Base-by-base conservation (phyloP, 148 eudicot genomes). In the Rhododendron ferrugineum region DNA sequence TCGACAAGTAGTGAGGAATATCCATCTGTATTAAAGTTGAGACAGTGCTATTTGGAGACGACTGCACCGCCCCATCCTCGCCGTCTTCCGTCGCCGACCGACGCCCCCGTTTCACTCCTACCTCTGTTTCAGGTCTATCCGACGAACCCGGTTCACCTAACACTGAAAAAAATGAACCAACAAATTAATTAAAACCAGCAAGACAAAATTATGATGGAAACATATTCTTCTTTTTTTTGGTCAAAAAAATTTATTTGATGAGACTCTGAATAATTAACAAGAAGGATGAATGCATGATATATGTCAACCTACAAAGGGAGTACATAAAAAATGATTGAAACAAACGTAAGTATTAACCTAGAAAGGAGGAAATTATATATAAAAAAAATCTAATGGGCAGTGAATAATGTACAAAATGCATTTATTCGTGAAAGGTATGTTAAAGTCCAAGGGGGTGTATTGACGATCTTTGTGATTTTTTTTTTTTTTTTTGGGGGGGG, bases 1-100 rank as follows among this genome's bases (percentile, higher is more conserved):
- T 84, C 0, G 92, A 87, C 74, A 91, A 94, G 80, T 93, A 13
- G 37, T 4, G 13, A 1, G 28, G 72, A 66, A 40, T 40, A 40
- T 74, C 95, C 98, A 92, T 90, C 81, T 85, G 91, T 44, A 93
- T 92, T n/a, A 93, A 94, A 15, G 94, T 92, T 75, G 98, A 92
- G 42, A 88, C 88, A 26, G 90, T 87, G 54, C 95, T 93, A 84
- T 91, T 93, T 4, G 95, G 94, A 0, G 97, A 93, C 36, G 97
- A 94, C 49, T 87, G 82, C 30, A 84, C 88, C 50, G 88, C 89
- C 49, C 85, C 87, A 0, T 88, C 94, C 83, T 81, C 96, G 79
- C 79, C 83, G 44, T 87, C 87, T 66, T 86, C 90, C 5, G 32
- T 89, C 79, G 73, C 34, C 42, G 26, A 5, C 11, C 44, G 20